Conservation (phyloP, 305 asterid genomes). For the Fraxinus xanthoxyloides region DNA sequence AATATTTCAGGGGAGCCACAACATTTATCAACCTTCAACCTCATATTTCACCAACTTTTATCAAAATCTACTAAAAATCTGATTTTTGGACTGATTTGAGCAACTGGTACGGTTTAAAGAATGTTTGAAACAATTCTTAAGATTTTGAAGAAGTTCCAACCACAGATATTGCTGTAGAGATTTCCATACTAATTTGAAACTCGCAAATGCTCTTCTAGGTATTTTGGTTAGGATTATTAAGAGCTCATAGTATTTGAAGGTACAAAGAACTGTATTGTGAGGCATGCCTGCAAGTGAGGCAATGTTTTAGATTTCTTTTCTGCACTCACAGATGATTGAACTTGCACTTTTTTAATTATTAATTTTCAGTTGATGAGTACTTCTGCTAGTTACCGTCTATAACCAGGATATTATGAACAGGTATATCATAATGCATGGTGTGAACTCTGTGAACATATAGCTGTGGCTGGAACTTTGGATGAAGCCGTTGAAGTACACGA, state of each 20-base stretch:
- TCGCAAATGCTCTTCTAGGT: not conserved
- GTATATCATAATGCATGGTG: conserved; percentile 98
- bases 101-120: not conserved
- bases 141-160: not conserved
- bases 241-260: not conserved
- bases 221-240: not conserved
- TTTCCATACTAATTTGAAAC: not conserved
- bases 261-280: not conserved
- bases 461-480: conserved; percentile 80
- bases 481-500: conserved; percentile 95
- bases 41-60: not conserved
- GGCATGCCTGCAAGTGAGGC: not conserved
- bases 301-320: not conserved
- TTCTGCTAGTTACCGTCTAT: not conserved
- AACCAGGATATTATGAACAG: conserved; percentile 38
- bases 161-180: not conserved
- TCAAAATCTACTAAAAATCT: no score
- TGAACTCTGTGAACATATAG: conserved; percentile 87
- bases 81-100: not conserved
- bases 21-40: not conserved
- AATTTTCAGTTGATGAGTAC: not conserved
- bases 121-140: not conserved
- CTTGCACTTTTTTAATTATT: not conserved
- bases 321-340: not conserved
- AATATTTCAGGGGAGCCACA: not conserved